Base-by-base conservation (phyloP, 2,329 filamentous ascomycete species). In the Bipolaris victoriae region DNA sequence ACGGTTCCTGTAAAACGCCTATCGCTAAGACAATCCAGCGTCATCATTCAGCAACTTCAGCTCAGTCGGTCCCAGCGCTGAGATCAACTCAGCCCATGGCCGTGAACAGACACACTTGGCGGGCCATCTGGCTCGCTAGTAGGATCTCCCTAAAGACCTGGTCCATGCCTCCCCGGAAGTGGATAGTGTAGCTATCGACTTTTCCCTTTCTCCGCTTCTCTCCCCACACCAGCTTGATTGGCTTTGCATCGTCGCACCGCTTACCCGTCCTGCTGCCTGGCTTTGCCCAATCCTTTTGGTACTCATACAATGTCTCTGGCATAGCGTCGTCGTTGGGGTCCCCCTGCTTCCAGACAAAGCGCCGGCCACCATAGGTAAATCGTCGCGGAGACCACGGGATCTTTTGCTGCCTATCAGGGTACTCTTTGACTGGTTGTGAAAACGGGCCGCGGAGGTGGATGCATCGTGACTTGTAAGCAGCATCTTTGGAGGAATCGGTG, bases 301-400 rank as follows among this genome's bases (percentile, higher is more conserved):
- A 76, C 50, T 76, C 73, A 59, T 75, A 76, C 20, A 76, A 63
- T 4, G 72, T 74, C 63, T 76, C 73, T 5, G 72, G 72, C 73
- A 76, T 76, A 5, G 72, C 71, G 36, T 83, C 80, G 60, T 84
- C 81, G 66, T 83, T 70, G 2, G 80, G 77, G 20, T 76, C 65
- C 18, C 76, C 79, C 7, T 72, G 73, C 35, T 70, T 80, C 78
- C 81, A 84, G 18, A 77, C 73, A 53, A 76, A 76, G 18, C 70
- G 66, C 7, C 73, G 71, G 9, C 73, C 73, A 39, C 72, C 73
- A 45, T 75, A 76, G 6, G 62, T 75, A 52, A 76, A 75, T 24
- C 73, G 69, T n/a, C 73, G 70, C 16, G 73, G 73, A 15, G 71
- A 74, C 73, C 73, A 76, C 1, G 73, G 73, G n/a, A 75, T 69